These are phyloP conservation scores for Arabis alpina DNA, from an alignment of 345 rosid genomes.

Conservation along the genomic window DNA sequence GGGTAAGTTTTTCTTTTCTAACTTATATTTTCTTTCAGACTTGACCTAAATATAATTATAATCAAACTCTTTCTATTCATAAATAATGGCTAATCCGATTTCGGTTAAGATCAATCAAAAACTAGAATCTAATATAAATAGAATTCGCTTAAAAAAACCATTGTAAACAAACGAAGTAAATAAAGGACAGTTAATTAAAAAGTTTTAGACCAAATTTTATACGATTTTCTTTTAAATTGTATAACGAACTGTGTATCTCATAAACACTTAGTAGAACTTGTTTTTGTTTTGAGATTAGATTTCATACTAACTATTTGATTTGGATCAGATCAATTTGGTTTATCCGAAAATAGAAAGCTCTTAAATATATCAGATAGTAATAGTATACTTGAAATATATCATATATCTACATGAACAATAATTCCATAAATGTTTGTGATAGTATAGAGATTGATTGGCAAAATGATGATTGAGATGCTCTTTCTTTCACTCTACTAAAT, in stretches of 20 bases:
- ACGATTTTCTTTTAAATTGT: too few relatives aligned
- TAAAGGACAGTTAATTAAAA: too few relatives aligned
- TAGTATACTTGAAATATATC: neutral
- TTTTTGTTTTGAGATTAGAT: neutral
- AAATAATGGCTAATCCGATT: neutral
- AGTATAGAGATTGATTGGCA: slow-evolving; percentile 28
- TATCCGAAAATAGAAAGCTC: slow-evolving; percentile 10
- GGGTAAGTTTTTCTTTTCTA: neutral
- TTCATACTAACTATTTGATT: neutral
- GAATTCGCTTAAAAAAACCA: too few relatives aligned
- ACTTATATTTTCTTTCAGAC: neutral
- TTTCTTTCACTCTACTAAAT: slow-evolving; percentile 22
- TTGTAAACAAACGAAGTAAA: too few relatives aligned
- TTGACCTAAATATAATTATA: neutral
- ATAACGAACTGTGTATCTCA: too few relatives aligned
- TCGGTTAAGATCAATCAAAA: too few relatives aligned
- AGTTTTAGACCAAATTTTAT: too few relatives aligned
- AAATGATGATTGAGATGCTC: slow-evolving; percentile 38
- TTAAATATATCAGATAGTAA: neutral
- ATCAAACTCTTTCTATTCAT: neutral
- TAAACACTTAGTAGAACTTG: too few relatives aligned
- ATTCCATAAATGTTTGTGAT: neutral
- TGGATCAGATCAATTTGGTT: neutral
- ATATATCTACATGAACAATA: neutral
- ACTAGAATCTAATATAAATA: too few relatives aligned